A percentile compares a stretch with the other conserved stretches of the same genome.
Evolutionary conservation across 2,329 filamentous ascomycete genomes (phyloP).

Genomic region (Stemphylium lycopersici): DNA sequence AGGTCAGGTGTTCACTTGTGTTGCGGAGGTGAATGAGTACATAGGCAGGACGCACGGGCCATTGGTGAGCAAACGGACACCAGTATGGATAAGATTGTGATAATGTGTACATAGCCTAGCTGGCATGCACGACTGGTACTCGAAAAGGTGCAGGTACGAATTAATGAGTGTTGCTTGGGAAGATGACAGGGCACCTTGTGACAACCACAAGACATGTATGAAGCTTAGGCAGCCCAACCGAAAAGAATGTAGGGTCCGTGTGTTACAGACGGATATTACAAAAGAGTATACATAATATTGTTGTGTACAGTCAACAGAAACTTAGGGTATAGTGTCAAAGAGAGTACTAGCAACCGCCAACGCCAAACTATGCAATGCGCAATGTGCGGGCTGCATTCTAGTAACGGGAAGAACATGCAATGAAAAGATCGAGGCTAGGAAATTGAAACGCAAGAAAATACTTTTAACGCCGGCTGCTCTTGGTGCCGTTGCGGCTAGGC

Average conservation of each 20-base stretch:
- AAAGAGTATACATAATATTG: conserved; percentile 8
- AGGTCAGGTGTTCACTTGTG: no score
- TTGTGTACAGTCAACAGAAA: conserved; percentile 8
- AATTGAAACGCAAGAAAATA: conserved; percentile 11
- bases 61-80: conserved; percentile 3
- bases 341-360: conserved; percentile 11
- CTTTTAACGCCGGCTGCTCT: conserved; percentile 26
- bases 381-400: background rate
- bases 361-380: conserved; percentile 5
- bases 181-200: background rate
- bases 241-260: background rate
- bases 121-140: background rate
- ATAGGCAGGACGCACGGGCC: background rate
- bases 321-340: conserved; percentile 15
- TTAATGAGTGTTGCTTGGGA: background rate
- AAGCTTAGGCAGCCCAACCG: background rate
- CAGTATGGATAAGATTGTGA: background rate
- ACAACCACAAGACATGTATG: background rate
- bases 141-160: background rate
- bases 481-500: conserved; percentile 33
- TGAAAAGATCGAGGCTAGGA: conserved; percentile 8
- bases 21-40: background rate
- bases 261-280: conserved; percentile 14
- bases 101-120: background rate
- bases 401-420: conserved; percentile 7